Evolutionary conservation across 257 asterid genomes (phyloP).

Genomic region (Misopates orontium): DNA sequence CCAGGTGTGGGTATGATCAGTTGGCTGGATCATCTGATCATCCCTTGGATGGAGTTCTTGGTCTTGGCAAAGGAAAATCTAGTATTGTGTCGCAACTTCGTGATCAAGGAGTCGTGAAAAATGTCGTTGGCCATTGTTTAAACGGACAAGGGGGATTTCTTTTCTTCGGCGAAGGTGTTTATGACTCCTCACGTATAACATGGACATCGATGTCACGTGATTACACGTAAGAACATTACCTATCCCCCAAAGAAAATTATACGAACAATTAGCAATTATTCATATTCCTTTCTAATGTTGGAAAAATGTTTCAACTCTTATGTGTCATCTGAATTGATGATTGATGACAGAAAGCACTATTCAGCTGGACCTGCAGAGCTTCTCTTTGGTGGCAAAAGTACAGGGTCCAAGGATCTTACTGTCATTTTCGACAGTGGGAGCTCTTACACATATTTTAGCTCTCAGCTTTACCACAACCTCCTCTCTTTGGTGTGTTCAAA

Average conservation of each 20-base stretch:
- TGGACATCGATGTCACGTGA: constrained; percentile 92
- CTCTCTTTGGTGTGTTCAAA: constrained; percentile 61
- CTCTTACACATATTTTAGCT: constrained; percentile 76
- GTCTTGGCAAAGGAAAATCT: constrained; percentile 86
- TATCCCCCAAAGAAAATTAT: too few relatives aligned
- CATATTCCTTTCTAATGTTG: neutral
- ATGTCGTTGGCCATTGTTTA: constrained; percentile 83
- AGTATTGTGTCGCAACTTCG: constrained; percentile 85
- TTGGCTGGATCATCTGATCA: constrained; percentile 68
- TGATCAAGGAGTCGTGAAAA: constrained; percentile 63
- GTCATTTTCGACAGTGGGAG: constrained; percentile 97
- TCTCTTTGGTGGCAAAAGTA: constrained; percentile 66
- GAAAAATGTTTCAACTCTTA: neutral
- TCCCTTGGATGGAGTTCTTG: constrained; percentile 91
- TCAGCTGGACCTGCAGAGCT: constrained; percentile 82
- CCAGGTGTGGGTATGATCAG: constrained; percentile 97
- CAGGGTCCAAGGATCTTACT: constrained; percentile 69
- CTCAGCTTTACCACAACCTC: constrained; percentile 65
- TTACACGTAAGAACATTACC: constrained; percentile 45
- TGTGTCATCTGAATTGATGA: constrained; percentile 4
- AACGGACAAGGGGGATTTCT: constrained; percentile 78
- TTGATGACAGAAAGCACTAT: constrained; percentile 62
- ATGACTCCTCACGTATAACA: constrained; percentile 62
- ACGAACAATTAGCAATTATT: too few relatives aligned
- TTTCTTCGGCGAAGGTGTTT: constrained; percentile 84